phyloP scores from a whole-genome alignment of 2,329 filamentous ascomycete species.

The Fusarium siculi region DNA sequence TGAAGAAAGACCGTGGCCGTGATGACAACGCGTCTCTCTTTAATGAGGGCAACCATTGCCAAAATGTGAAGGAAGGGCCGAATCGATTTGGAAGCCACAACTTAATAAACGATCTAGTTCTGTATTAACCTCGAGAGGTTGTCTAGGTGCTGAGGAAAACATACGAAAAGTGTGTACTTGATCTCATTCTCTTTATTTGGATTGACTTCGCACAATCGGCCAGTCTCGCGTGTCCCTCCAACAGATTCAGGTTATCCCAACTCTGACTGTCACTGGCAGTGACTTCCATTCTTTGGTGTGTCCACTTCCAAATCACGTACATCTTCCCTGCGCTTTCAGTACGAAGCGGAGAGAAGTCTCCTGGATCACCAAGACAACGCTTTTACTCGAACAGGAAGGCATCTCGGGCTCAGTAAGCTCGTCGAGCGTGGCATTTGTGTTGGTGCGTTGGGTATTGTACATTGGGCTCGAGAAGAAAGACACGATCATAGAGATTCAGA shows the following conservation, averaged over 20 bases:
- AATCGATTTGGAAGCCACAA: too few relatives aligned
- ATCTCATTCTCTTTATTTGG: not conserved
- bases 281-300: not conserved
- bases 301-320: rapidly evolving
- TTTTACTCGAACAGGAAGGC: not conserved
- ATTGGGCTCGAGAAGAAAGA: not conserved
- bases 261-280: too few relatives aligned
- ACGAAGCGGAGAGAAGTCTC: not conserved
- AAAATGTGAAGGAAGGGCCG: rapidly evolving
- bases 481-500: rapidly evolving
- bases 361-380: rapidly evolving
- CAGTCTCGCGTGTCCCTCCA: too few relatives aligned
- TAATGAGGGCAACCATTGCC: not conserved
- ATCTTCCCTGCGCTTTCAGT: not conserved
- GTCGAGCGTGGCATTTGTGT: not conserved
- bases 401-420: not conserved
- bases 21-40: rapidly evolving
- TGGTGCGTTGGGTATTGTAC: not conserved
- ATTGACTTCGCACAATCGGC: rapidly evolving
- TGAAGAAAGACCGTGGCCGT: not conserved
- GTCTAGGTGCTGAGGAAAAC: rapidly evolving
- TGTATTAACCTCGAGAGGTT: rapidly evolving
- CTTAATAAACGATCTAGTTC: too few relatives aligned
- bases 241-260: too few relatives aligned
- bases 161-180: not conserved